Percentiles rank a stretch among this genome's conserved stretches.
Conservation (phyloP, 257 asterid genomes). For the Capsicum chinense region DNA sequence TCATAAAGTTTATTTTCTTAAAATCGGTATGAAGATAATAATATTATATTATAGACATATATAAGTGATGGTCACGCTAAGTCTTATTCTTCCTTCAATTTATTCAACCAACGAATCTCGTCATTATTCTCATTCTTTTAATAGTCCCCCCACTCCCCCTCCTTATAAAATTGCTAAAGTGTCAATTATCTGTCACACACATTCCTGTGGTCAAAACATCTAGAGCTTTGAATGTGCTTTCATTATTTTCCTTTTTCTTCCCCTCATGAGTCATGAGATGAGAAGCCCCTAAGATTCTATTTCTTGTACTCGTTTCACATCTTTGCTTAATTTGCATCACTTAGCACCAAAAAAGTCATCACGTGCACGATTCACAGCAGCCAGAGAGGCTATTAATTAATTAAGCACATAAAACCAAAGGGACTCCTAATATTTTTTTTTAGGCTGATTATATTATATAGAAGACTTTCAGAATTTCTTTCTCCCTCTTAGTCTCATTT, state of each 20-base stretch:
- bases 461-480: too few species aligned
- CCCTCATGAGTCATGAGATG: too few species aligned
- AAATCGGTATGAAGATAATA: too few species aligned
- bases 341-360: background rate
- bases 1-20: too few species aligned
- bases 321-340: background rate
- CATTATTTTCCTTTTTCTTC: background rate
- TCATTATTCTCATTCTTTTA: background rate
- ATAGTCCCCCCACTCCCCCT: background rate
- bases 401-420: too few species aligned
- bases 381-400: background rate
- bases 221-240: background rate
- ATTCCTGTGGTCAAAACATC: slow-evolving; percentile 19
- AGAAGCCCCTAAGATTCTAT: background rate
- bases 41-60: too few species aligned
- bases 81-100: background rate
- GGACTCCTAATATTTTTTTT: too few species aligned
- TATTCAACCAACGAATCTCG: background rate
- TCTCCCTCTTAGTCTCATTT: too few species aligned
- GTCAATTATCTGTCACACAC: background rate
- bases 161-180: background rate
- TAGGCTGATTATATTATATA: too few species aligned
- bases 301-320: background rate
- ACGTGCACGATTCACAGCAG: background rate
- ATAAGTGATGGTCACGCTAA: background rate